Evolutionary conservation across 208 protist genomes (phyloP).

Genomic region (Leishmania martiniquensis): DNA sequence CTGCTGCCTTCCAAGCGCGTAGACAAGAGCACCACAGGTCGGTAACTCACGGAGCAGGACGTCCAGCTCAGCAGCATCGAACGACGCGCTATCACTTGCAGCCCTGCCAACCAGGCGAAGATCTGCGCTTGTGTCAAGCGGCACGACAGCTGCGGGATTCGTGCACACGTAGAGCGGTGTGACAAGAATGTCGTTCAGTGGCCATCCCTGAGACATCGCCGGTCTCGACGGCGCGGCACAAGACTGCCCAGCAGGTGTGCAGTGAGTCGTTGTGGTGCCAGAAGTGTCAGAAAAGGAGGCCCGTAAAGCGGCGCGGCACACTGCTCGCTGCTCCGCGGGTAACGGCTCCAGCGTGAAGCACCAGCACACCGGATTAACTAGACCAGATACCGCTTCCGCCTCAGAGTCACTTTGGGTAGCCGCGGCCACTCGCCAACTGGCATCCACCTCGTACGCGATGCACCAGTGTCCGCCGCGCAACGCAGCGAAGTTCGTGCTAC

Average conservation of each 20-base stretch:
- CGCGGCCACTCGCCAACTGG: neutral
- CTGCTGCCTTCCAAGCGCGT: conserved; percentile 10
- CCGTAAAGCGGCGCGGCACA: conserved; percentile 7
- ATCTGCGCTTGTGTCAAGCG: neutral
- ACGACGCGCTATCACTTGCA: neutral
- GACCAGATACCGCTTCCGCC: neutral
- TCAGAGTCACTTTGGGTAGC: neutral
- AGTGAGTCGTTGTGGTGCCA: neutral
- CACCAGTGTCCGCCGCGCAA: conserved; percentile 23
- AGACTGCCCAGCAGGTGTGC: neutral
- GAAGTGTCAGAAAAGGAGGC: neutral
- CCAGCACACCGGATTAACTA: neutral
- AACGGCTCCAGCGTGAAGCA: conserved; percentile 32
- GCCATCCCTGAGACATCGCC: neutral
- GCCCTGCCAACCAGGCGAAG: neutral
- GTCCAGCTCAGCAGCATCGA: neutral
- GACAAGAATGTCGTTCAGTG: conserved; percentile 13
- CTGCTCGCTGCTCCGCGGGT: conserved; percentile 17
- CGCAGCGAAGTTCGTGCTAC: neutral
- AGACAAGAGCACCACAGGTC: conserved; percentile 7
- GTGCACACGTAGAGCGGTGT: conserved; percentile 30
- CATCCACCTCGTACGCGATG: conserved; percentile 15
- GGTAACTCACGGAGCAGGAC: conserved; percentile 10
- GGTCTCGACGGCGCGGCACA: neutral
- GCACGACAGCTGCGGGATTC: conserved; percentile 1